Conservation (phyloP, 139 green algal genomes). For the Microglena sp. region DNA sequence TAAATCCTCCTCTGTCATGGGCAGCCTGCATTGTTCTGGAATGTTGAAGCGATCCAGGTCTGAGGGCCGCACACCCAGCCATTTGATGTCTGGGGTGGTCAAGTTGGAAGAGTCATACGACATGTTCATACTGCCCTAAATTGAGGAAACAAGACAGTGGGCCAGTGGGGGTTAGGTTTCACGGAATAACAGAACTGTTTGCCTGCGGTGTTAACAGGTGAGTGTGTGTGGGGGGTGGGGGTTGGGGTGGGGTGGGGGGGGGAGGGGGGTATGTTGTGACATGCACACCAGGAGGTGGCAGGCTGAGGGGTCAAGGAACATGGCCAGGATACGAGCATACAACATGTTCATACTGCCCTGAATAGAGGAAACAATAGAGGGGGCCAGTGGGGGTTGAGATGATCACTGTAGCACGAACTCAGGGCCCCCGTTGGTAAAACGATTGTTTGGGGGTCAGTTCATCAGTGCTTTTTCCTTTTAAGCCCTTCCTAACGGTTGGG, state of each 20-base stretch:
- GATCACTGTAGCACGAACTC: too few species aligned
- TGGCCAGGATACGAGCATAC: conserved; percentile 13
- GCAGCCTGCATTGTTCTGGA: conserved; percentile 82
- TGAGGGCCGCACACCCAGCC: conserved; percentile 83
- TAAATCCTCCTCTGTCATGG: conserved; percentile 87
- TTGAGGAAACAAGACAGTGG: too few species aligned
- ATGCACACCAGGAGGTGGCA: background rate
- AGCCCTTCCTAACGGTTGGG: too few species aligned
- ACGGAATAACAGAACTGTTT: too few species aligned
- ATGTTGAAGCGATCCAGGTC: conserved; percentile 75
- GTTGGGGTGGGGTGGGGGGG: background rate
- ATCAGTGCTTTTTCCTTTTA: too few species aligned
- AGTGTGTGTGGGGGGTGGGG: background rate
- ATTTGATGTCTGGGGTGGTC: conserved; percentile 88
- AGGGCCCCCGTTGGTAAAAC: too few species aligned
- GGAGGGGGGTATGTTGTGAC: background rate
- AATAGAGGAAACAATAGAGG: too few species aligned
- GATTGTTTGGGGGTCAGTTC: too few species aligned
- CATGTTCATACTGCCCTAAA: conserved; percentile 43
- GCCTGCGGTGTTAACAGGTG: background rate
- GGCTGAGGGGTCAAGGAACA: background rate
- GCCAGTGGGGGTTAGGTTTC: too few species aligned
- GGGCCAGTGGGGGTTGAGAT: too few species aligned
- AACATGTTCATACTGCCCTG: conserved; percentile 42
- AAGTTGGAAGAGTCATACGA: conserved; percentile 71